phyloP scores from a whole-genome alignment of 2,329 filamentous ascomycete species.

The Penicillium sp. region DNA sequence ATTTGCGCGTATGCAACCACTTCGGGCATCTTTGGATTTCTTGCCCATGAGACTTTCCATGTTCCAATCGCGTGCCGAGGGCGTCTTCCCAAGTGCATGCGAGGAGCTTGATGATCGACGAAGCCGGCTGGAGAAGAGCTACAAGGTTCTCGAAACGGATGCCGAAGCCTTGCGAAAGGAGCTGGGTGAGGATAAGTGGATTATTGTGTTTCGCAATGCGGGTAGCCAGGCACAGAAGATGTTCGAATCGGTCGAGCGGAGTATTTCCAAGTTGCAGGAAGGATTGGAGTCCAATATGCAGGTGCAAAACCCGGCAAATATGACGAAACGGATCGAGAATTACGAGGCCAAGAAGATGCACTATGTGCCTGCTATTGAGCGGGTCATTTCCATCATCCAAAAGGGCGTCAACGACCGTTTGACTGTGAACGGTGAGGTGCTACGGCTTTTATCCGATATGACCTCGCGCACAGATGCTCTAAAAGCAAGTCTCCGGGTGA shows the following conservation, averaged over 20 bases:
- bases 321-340: slow-evolving; percentile 83
- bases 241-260: slow-evolving; percentile 92
- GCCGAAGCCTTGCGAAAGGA: slow-evolving; percentile 88
- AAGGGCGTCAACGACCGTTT: slow-evolving; percentile 94
- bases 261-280: slow-evolving; percentile 79
- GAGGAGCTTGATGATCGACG: slow-evolving; percentile 81
- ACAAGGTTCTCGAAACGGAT: slow-evolving; percentile 85
- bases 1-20: slow-evolving; percentile 92
- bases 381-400: slow-evolving; percentile 89
- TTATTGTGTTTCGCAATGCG: slow-evolving; percentile 91
- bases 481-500: slow-evolving; percentile 74
- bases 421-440: slow-evolving; percentile 93
- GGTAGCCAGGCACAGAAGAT: slow-evolving; percentile 92
- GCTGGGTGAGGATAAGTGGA: slow-evolving; percentile 92
- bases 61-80: slow-evolving; percentile 77
- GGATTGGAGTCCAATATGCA: slow-evolving; percentile 75
- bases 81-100: slow-evolving; percentile 85
- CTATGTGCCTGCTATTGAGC: slow-evolving; percentile 89
- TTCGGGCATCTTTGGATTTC: slow-evolving; percentile 91
- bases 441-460: slow-evolving; percentile 83
- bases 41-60: slow-evolving; percentile 90
- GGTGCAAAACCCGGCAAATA: slow-evolving; percentile 68
- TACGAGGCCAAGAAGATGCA: slow-evolving; percentile 95
- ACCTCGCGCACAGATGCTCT: slow-evolving; percentile 78
- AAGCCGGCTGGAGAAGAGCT: slow-evolving; percentile 76